Conservation (phyloP, 2,329 filamentous ascomycete species). For the Trichoderma semiorbis region DNA sequence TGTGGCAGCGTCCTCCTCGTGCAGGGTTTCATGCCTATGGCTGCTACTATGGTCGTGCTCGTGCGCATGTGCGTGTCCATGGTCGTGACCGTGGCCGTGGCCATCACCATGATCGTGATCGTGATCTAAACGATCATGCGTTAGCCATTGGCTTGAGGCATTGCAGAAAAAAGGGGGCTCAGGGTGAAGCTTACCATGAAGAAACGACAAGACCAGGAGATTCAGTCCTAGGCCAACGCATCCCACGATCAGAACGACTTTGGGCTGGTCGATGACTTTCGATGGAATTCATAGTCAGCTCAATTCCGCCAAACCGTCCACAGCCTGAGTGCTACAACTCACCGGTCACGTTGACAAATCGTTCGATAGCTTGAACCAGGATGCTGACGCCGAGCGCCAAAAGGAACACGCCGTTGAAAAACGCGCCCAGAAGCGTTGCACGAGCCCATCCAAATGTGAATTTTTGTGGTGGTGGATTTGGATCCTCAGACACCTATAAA, state of each 20-base stretch:
- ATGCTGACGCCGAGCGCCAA: conserved; percentile 70
- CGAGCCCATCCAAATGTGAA: conserved; percentile 71
- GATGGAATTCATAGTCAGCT: conserved; percentile 20
- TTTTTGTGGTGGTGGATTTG: conserved; percentile 47
- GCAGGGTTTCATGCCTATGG: neutral
- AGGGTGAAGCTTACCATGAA: conserved; percentile 53
- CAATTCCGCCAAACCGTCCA: neutral
- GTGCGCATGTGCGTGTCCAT: conserved; percentile 36
- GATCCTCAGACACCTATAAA: conserved; percentile 53
- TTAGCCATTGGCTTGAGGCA: neutral
- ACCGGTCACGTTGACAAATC: conserved; percentile 59
- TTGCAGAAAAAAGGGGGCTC: conserved; percentile 24
- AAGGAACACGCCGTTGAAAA: conserved; percentile 77
- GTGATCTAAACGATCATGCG: neutral
- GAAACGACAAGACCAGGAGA: conserved; percentile 60
- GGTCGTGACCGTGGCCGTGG: conserved; percentile 18
- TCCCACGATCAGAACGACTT: conserved; percentile 66
- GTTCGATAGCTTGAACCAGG: conserved; percentile 68
- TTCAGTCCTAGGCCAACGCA: conserved; percentile 65
- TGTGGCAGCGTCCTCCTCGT: conserved; percentile 16
- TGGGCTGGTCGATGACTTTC: conserved; percentile 60
- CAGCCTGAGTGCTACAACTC: conserved; percentile 23
- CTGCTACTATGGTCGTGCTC: conserved; percentile 21
- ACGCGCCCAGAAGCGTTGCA: conserved; percentile 68
- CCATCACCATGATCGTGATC: neutral